Base-by-base conservation (phyloP, 2,329 filamentous ascomycete genomes). In the Aureobasidium vineae region DNA sequence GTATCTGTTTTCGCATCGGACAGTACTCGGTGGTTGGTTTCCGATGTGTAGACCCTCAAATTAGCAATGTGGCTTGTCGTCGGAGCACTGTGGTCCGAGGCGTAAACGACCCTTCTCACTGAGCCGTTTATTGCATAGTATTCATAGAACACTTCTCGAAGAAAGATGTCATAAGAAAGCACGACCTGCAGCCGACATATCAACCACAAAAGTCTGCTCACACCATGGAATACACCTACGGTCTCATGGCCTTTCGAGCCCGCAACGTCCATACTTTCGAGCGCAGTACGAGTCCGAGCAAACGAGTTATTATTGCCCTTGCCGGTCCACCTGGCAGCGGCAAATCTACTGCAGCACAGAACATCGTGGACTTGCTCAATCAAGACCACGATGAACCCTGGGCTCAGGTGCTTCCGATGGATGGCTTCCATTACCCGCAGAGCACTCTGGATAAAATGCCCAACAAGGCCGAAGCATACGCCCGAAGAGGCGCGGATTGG, bases 401-500 rank as follows among this genome's bases (percentile, higher is more conserved):
- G 26, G 41, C 40, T 16, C 33, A 36, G 6, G 63, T 66, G 5
- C 33, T 65, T 11, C 45, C 63, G 10, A 57, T 78, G 75, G 77
- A 79, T 57, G 77, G 77, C 16, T 79, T 78, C 63, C 77, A 79
- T 67, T 69, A 74, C 13, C 69, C 75, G 1, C 71, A 74, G 13
- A 68, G 70, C 21, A 68, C 67, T 19, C 69, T 79, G 8, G 74
- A 77, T 53, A 63, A 64, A 3, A 70, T 79, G 11, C 74, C 75
- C 5, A 73, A 78, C 45, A 67, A 72, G 3, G 70, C 70, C 43
- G 74, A 77, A 61, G 76, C 77, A 16, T 72, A 77, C 54, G 66
- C 71, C 5, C 73, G 77, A 13, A 75, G 77, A 36, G 77, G 77
- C 2, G 75, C 76, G 11, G 76, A 74, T 1, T 79, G 75, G 73